Percentiles rank a stretch among this genome's conserved stretches.
Conservation (phyloP, 1,139 yeast genomes). For the Casaregolazyma suthepensis region DNA sequence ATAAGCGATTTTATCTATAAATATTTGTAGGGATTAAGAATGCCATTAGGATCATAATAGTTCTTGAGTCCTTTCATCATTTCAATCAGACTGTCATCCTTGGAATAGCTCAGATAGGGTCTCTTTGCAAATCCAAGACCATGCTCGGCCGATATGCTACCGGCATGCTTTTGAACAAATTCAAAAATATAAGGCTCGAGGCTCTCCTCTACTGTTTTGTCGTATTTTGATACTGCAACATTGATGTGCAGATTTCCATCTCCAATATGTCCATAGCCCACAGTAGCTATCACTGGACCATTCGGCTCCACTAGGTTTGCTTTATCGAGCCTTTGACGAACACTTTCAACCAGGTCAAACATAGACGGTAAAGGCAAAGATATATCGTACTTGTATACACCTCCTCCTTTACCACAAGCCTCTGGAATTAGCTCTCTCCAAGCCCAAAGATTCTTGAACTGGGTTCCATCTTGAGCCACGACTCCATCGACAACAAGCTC, state of each 20-base stretch:
- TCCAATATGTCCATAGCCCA: conserved; percentile 95
- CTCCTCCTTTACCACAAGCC: conserved; percentile 78
- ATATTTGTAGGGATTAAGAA: conserved; percentile 89
- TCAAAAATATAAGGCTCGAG: conserved; percentile 93
- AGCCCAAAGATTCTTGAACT: conserved; percentile 74
- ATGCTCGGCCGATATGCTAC: conserved; percentile 95
- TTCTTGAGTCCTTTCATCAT: conserved; percentile 71
- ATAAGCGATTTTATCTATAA: conserved; percentile 16
- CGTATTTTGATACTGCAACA: conserved; percentile 81
- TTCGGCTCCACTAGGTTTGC: conserved; percentile 62
- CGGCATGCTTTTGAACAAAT: conserved; percentile 70
- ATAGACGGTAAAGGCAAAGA: conserved; percentile 76
- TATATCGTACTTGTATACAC: conserved; percentile 95
- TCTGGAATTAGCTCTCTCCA: conserved; percentile 96
- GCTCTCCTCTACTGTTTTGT: conserved; percentile 64
- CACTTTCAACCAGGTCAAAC: conserved; percentile 75
- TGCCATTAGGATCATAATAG: conserved; percentile 84
- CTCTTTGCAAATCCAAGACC: conserved; percentile 96
- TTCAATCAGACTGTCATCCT: conserved; percentile 58
- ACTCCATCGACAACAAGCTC: conserved; percentile 87
- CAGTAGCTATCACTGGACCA: conserved; percentile 75
- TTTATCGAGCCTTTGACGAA: conserved; percentile 49
- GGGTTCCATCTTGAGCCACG: conserved; percentile 92
- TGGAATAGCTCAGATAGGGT: conserved; percentile 77
- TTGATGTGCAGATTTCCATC: conserved; percentile 93